phyloP scores from a whole-genome alignment of 2,329 filamentous ascomycete species.

The Anthostomella pinea region DNA sequence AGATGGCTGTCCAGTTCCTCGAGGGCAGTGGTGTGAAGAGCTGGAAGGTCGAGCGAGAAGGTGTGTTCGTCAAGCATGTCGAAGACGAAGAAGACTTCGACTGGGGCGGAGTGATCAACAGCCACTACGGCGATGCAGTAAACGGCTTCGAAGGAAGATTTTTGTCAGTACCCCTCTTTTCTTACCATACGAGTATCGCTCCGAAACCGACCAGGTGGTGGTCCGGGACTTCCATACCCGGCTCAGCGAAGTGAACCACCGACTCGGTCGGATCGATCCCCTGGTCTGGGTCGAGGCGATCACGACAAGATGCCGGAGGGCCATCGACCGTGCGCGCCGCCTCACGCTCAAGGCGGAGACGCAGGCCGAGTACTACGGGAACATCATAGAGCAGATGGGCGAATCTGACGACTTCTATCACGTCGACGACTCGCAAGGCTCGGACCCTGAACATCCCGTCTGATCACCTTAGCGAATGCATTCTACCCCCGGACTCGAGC shows the following conservation, averaged over 20 bases:
- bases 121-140: conserved; percentile 7
- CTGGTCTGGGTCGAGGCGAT: no score
- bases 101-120: conserved; percentile 14
- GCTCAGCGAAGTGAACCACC: no score
- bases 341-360: no score
- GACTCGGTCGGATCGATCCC: background rate
- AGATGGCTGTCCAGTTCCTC: conserved; percentile 38
- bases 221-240: no score
- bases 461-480: background rate
- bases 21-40: conserved; percentile 33
- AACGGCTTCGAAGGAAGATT: conserved; percentile 2
- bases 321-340: no score
- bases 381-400: conserved; percentile 2
- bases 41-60: conserved; percentile 45
- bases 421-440: background rate
- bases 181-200: conserved; percentile 1
- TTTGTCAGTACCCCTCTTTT: conserved; percentile 15
- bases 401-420: background rate
- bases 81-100: conserved; percentile 13
- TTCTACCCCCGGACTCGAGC: background rate
- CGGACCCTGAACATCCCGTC: background rate
- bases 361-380: background rate
- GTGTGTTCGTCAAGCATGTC: conserved; percentile 40
- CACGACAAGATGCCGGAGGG: no score
- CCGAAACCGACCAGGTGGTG: background rate